Evolutionary conservation across 352 stramenopile genomes (phyloP), one percentile per base, ranked within the genome.

Genomic region (Pythium sp.): DNA sequence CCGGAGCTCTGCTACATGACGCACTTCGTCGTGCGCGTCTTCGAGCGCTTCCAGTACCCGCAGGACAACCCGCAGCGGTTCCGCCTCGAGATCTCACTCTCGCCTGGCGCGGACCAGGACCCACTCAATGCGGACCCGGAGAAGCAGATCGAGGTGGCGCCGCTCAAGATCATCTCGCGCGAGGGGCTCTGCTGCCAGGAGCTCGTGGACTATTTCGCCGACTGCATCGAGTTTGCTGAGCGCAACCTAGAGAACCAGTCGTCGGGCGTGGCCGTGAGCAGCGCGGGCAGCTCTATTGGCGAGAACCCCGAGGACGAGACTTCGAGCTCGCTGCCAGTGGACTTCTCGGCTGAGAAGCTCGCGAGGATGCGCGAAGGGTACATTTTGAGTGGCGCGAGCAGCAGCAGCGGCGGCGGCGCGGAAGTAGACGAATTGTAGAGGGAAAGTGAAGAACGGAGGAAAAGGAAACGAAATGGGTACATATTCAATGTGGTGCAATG

Each of bases 1-100:
- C 94, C 92, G 3, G 97, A 99, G 75, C 81, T 99, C 9, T 99
- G 97, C 79, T 99, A 99, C 81, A 94, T 99, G 68, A 99, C 97
- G 22, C 98, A 99, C 71, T 98, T 99, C 69, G 95, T 99, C 1
- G 95, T 99, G 43, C 93, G 98, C 34, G 85, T 99, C 32, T 99
- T 99, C 71, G 98, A 99, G 85, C 91, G 85, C 34, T 86, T 91
- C 56, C 81, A 91, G 68, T 90, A 81, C 65, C 72, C 81, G 2
- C 63, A 78, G 12, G 75, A 80, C 34, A 82, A 96, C 46, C 85
- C 86, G 64, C 79, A 91, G 65, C 85, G 88, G 11, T 96, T 94
- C 74, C 85, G 88, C 6, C 72, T 96, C 30, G 88, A 96, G 74
- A 89, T 96, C 47, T 91, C 88, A n/a, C 80, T 96, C 14, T 94